phyloP scores from a whole-genome alignment of 2,329 filamentous ascomycete genomes.

The Tricladium varicosporioides region DNA sequence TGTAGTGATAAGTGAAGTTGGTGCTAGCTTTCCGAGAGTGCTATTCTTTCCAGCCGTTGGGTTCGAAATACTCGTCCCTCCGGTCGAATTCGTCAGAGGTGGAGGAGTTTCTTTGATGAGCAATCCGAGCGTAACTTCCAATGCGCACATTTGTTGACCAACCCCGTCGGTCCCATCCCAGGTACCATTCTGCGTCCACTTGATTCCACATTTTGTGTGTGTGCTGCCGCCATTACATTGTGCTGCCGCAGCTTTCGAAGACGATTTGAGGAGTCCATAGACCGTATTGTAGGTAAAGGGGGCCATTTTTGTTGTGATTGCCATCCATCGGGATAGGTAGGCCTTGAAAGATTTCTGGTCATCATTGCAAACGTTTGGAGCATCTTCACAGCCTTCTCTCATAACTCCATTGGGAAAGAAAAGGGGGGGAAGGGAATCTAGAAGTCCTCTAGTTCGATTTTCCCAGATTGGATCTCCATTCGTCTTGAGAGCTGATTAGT shows the following conservation, averaged over 20 bases:
- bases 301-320: conserved; percentile 61
- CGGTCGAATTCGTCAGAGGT: conserved; percentile 48
- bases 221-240: conserved; percentile 58
- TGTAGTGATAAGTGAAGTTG: neutral
- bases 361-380: conserved; percentile 53
- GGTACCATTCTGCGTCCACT: conserved; percentile 52
- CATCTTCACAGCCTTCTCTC: conserved; percentile 60
- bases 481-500: conserved; percentile 26
- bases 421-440: conserved; percentile 51
- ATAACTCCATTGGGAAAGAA: conserved; percentile 58
- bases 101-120: conserved; percentile 45
- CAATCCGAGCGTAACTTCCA: conserved; percentile 63
- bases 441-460: conserved; percentile 53
- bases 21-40: neutral
- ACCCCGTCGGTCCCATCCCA: conserved; percentile 62
- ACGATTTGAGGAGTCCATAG: conserved; percentile 52
- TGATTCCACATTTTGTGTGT: conserved; percentile 57
- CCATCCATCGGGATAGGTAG: conserved; percentile 61
- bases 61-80: conserved; percentile 53
- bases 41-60: conserved; percentile 29
- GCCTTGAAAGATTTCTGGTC: conserved; percentile 65
- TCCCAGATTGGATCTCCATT: conserved; percentile 52
- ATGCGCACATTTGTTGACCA: conserved; percentile 68
- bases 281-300: conserved; percentile 55
- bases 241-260: conserved; percentile 54